Evolutionary conservation across 345 rosid genomes (phyloP), one percentile per base, ranked within the genome.

Genomic region (Sisymbrium altissimum): DNA sequence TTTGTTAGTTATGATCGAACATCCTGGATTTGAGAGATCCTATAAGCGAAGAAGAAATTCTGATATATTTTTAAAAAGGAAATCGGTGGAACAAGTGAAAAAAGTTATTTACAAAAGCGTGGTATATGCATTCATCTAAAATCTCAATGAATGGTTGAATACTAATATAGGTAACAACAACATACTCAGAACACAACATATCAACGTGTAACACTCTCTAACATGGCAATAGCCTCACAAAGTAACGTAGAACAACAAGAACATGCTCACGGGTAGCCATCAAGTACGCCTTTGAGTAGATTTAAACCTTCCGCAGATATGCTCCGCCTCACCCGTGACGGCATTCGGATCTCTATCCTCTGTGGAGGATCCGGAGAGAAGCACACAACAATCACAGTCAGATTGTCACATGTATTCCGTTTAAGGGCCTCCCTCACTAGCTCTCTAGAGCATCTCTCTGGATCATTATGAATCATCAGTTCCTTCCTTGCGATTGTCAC

Each of bases 401-500:
- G 67, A 73, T 92, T 95, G 64, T 95, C 99, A 32, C 95, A 89
- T 0, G 97, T 81, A 41, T 86, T 87, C 58, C 89, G 82, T 77
- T 83, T 88, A 32, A 92, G 83, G 7, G 99, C 99, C 72, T 92
- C 97, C 9, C 92, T 84, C 36, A 95, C 97, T 32, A 95, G 88
- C 85, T 90, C 96, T 73, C 87, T 88, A 0, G 97, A 87, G 79
- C 99, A 92, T 82, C 93, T 89, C 81, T 92, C 92, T 1, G 97
- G 97, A 79, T 95, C 97, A 68, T 95, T 92, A 74, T 95, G 99
- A 45, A 87, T 81, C 97, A 88, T 88, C 81, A 92, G 83, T 69
- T 88, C 96, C 62, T 84, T 92, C 86, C 97, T 87, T 0, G 82
- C 88, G 13, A 95, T 83, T 4, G 92, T 80, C 67, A 95, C 97